Conservation (phyloP, 2,329 filamentous ascomycete genomes). For the Alternaria alternata region DNA sequence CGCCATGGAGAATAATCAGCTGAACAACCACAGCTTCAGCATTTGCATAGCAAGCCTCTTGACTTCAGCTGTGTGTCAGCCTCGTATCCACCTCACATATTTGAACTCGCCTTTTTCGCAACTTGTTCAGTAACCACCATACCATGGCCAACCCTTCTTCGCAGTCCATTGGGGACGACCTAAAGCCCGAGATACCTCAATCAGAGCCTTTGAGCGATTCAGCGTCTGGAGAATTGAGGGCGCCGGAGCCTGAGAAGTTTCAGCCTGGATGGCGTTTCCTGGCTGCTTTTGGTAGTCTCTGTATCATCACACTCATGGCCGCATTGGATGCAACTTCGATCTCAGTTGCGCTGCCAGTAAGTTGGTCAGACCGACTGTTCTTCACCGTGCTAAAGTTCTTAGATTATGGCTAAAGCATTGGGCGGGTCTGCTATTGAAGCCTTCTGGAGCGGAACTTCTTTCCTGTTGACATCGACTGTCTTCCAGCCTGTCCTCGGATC, state of each 20-base stretch:
- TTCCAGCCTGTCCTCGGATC: constrained; percentile 52
- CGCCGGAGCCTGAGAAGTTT: constrained; percentile 30
- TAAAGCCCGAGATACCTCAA: constrained; percentile 12
- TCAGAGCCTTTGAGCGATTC: constrained; percentile 16
- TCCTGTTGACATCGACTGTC: constrained; percentile 51
- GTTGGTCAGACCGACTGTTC: not conserved
- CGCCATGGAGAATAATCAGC: not conserved
- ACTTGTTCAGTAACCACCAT: not conserved
- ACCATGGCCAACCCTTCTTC: constrained; percentile 21
- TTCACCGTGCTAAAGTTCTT: constrained; percentile 7
- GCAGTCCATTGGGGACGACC: constrained; percentile 19
- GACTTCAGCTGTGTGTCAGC: not conserved
- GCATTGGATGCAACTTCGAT: constrained; percentile 72
- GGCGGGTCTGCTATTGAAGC: constrained; percentile 51
- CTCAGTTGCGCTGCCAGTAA: constrained; percentile 64
- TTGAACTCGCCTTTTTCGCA: not conserved
- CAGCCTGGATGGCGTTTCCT: constrained; percentile 42
- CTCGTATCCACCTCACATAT: not conserved
- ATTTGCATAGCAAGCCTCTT: not conserved
- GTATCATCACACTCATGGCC: constrained; percentile 66
- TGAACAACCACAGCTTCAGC: not conserved
- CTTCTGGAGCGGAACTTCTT: constrained; percentile 54
- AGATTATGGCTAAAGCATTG: constrained; percentile 51
- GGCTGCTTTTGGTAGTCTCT: constrained; percentile 56
- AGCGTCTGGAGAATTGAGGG: constrained; percentile 15